These are phyloP conservation scores for Elaeis oleifera DNA, from an alignment of 202 grass and related monocot genomes.

Conservation along the genomic window DNA sequence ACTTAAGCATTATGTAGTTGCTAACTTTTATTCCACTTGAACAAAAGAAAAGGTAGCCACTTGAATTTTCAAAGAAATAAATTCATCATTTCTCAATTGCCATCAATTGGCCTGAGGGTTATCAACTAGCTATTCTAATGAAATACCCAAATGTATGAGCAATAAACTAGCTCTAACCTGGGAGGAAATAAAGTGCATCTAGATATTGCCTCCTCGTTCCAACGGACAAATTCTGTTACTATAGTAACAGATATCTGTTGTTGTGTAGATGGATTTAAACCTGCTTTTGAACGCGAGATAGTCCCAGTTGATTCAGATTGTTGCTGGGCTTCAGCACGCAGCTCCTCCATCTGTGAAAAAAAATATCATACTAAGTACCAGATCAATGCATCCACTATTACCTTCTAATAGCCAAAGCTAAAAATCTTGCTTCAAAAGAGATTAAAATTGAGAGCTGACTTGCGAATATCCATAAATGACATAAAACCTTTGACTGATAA, in stretches of 20 bases:
- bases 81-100: too few species aligned
- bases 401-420: too few species aligned
- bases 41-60: too few species aligned
- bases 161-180: conserved; percentile 45
- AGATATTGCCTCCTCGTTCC: conserved; percentile 97
- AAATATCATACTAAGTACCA: conserved; percentile 2
- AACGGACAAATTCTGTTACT: conserved; percentile 84
- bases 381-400: too few species aligned
- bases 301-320: conserved; percentile 81
- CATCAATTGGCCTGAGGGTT: too few species aligned
- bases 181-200: conserved; percentile 91
- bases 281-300: conserved; percentile 68
- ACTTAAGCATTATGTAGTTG: too few species aligned
- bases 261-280: conserved; percentile 48
- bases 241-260: conserved; percentile 96
- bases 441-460: too few species aligned
- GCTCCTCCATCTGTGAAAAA: conserved; percentile 65
- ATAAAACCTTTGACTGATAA: conserved; percentile 76
- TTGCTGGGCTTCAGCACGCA: conserved; percentile 71
- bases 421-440: too few species aligned
- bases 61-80: too few species aligned
- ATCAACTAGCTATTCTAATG: background rate
- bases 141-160: background rate
- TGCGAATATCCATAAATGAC: background rate
- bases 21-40: too few species aligned